These are phyloP conservation scores for Aspergillus ochraceoroseus DNA, from an alignment of 2,329 filamentous ascomycete species.

Conservation along the genomic window DNA sequence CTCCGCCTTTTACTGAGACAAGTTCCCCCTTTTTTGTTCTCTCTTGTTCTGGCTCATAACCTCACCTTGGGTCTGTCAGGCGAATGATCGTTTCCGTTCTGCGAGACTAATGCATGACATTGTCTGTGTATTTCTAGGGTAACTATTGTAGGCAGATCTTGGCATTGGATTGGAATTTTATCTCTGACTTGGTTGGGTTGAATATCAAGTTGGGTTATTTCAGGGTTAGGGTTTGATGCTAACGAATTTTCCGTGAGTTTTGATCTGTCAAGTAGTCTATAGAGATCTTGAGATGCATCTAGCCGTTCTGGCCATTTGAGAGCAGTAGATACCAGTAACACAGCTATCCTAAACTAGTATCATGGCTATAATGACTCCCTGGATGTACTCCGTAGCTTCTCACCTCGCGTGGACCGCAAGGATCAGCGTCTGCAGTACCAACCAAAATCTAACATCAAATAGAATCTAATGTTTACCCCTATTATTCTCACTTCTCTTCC, in stretches of 20 bases:
- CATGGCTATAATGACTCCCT: background rate
- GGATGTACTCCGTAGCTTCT: too few relatives aligned
- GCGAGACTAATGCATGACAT: constrained; percentile 22
- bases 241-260: too few relatives aligned
- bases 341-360: constrained; percentile 7
- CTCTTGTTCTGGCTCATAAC: background rate
- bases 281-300: too few relatives aligned
- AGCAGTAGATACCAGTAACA: background rate
- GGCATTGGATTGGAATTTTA: too few relatives aligned
- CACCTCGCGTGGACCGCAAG: constrained; percentile 22
- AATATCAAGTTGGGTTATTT: too few relatives aligned
- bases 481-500: background rate
- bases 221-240: too few relatives aligned
- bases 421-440: constrained; percentile 17
- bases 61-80: constrained; percentile 7
- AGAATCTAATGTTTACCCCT: background rate
- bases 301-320: too few relatives aligned
- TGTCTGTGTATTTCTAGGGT: background rate
- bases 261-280: too few relatives aligned
- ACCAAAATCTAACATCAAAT: too few relatives aligned
- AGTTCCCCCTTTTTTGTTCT: background rate
- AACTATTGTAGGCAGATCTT: too few relatives aligned
- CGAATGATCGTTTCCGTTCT: constrained; percentile 9
- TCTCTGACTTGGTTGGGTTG: too few relatives aligned
- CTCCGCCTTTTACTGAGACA: background rate